phyloP scores from a whole-genome alignment of 148 eudicot species.

The Persicaria tinctoria region DNA sequence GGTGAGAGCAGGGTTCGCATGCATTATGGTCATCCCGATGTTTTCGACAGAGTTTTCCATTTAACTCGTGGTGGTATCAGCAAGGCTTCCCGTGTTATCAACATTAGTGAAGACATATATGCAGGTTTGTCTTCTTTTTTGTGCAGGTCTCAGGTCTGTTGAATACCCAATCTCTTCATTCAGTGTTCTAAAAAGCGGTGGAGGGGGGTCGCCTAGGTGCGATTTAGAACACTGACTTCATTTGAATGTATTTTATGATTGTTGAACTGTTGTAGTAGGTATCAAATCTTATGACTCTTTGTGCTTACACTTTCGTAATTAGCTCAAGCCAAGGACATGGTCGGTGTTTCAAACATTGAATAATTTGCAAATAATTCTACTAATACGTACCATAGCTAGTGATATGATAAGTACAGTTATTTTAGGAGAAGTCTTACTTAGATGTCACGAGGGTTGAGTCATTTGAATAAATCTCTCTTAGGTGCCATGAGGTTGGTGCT shows the following conservation, averaged over 20 bases:
- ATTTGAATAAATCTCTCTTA: no score
- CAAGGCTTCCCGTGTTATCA: slow-evolving; percentile 96
- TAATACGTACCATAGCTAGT: not conserved
- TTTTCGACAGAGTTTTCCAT: slow-evolving; percentile 96
- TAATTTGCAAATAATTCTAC: not conserved
- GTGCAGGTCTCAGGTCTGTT: no score
- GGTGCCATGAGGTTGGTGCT: no score
- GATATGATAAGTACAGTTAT: no score
- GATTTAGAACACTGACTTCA: not conserved
- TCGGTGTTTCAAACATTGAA: not conserved
- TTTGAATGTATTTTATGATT: not conserved
- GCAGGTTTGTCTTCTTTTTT: slow-evolving; percentile 45
- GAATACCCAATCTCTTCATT: no score
- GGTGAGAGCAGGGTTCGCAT: slow-evolving; percentile 71
- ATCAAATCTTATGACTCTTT: not conserved
- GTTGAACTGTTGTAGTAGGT: not conserved
- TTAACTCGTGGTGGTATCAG: slow-evolving; percentile 98
- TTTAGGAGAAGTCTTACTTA: no score
- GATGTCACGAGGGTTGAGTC: no score
- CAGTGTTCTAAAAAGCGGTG: no score
- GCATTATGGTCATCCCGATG: slow-evolving; percentile 99
- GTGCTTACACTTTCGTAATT: not conserved
- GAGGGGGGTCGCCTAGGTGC: no score
- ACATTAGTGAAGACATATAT: slow-evolving; percentile 97
- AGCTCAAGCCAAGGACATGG: not conserved